phyloP scores from a whole-genome alignment of 805 yeast species.

The Cephaloascus albidus region DNA sequence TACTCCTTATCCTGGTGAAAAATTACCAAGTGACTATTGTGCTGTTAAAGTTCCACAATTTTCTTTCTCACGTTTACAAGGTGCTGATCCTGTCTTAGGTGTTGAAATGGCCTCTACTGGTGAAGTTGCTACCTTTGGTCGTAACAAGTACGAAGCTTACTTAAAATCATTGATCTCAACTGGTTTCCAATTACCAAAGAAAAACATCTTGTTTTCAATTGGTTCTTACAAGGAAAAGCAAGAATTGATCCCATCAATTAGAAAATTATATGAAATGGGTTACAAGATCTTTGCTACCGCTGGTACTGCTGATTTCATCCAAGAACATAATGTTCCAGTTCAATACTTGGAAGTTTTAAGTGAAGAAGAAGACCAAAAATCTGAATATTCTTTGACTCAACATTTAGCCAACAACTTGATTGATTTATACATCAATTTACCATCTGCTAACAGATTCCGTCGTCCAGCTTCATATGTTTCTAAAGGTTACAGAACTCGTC shows the following conservation, averaged over 20 bases:
- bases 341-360: constrained; percentile 84
- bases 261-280: constrained; percentile 73
- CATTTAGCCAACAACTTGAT: constrained; percentile 95
- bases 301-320: constrained; percentile 97
- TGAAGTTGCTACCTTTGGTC: constrained; percentile 97
- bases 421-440: constrained; percentile 92
- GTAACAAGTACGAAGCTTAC: constrained; percentile 94
- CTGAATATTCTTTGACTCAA: constrained; percentile 91
- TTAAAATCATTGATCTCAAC: constrained; percentile 90
- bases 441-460: constrained; percentile 94
- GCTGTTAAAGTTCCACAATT: constrained; percentile 97
- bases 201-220: constrained; percentile 84
- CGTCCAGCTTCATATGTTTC: constrained; percentile 98
- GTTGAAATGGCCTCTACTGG: constrained; percentile 99
- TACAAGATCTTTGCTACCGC: constrained; percentile 93
- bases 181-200: constrained; percentile 91
- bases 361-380: constrained; percentile 66
- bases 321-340: constrained; percentile 90
- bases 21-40: constrained; percentile 87
- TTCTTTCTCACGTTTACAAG: constrained; percentile 92
- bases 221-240: constrained; percentile 96
- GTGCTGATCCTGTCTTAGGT: constrained; percentile 97
- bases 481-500: constrained; percentile 95
- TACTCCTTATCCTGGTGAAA: constrained; percentile 82
- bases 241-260: constrained; percentile 84